These are phyloP conservation scores for Calycina marina DNA, from an alignment of 2,329 filamentous ascomycete genomes.

Conservation along the genomic window DNA sequence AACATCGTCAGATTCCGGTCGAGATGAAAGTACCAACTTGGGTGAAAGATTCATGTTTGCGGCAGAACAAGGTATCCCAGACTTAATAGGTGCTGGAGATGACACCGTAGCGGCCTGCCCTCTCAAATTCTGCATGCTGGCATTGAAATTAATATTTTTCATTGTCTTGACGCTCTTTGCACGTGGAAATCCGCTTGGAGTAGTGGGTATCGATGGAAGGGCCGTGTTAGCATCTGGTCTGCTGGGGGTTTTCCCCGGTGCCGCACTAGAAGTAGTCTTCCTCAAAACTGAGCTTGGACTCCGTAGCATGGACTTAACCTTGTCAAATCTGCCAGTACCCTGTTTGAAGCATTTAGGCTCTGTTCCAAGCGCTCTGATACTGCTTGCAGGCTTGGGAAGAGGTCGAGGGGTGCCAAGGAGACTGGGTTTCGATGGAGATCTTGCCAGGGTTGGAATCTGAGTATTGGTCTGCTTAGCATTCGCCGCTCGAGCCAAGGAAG, in stretches of 20 bases:
- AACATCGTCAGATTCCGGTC: conserved; percentile 24
- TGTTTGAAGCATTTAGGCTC: conserved; percentile 11
- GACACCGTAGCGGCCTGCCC: too few relatives aligned
- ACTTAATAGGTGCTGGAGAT: conserved; percentile 43
- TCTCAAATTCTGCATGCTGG: conserved; percentile 23
- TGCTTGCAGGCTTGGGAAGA: conserved; percentile 38
- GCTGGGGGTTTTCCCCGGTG: conserved; percentile 26
- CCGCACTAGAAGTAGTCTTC: conserved; percentile 11
- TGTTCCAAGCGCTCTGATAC: conserved; percentile 22
- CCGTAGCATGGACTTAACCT: conserved; percentile 43
- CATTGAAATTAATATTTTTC: conserved; percentile 38
- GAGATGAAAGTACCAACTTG: conserved; percentile 21
- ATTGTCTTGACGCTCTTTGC: conserved; percentile 58
- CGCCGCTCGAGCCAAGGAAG: conserved; percentile 49
- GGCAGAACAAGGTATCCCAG: conserved; percentile 29
- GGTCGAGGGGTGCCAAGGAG: conserved; percentile 29
- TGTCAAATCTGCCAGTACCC: conserved; percentile 26
- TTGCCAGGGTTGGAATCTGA: conserved; percentile 31
- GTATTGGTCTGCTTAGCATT: conserved; percentile 39
- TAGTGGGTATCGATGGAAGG: conserved; percentile 39
- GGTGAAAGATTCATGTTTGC: conserved; percentile 24
- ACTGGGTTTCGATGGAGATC: conserved; percentile 37
- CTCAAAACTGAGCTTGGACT: conserved; percentile 16
- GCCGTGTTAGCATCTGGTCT: conserved; percentile 39
- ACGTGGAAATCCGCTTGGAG: conserved; percentile 31